Evolutionary conservation across 2,329 filamentous ascomycete genomes (phyloP), one percentile per base, ranked within the genome.

Genomic region (Pseudogymnoascus sp.): DNA sequence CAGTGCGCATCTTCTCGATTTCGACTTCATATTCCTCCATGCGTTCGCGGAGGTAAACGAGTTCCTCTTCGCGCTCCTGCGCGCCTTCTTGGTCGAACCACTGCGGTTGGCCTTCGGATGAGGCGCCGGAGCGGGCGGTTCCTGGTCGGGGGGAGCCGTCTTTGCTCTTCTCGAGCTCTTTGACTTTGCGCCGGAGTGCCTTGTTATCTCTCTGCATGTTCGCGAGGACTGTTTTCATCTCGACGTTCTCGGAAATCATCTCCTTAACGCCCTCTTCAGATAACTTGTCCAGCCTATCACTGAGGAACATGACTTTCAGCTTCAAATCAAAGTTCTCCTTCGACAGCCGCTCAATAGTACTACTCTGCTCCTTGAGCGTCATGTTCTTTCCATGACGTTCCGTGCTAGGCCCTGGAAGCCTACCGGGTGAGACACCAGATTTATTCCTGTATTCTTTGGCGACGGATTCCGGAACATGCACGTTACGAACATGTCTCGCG

Each of bases 251-350:
- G 51, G 91, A 92, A 70, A 97, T 96, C 88, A 97, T 96, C 74
- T 97, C 93, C 77, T 96, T 96, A 74, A 99, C 88, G 67, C 93
- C 92, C 77, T 97, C 93, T 74, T 97, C 93, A 1, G 93, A 97
- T 45, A 96, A 84, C 73, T 93, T 95, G 75, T 96, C 92, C 18
- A 99, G 79, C 1, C 93, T 89, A 74, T 97, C 91, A 71, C 93
- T 96, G 60, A 99, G 83, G 72, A 97, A 99, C 81, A 97, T 96
- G 68, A 97, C 95, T 74, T 96, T 96, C 76, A 97, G 86, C 76
- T 97, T 97, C 63, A 97, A 79, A 73, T 97, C 93, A 73, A 97
- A 99, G 68, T 99, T 99, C 75, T 99, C 95, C 77, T 99, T 99
- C 65, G 91, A 96, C 1, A 97, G 82, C 65, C 93, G 87, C 75